Base-by-base conservation (phyloP, 805 yeast genomes). In the Grigorovia humatica region DNA sequence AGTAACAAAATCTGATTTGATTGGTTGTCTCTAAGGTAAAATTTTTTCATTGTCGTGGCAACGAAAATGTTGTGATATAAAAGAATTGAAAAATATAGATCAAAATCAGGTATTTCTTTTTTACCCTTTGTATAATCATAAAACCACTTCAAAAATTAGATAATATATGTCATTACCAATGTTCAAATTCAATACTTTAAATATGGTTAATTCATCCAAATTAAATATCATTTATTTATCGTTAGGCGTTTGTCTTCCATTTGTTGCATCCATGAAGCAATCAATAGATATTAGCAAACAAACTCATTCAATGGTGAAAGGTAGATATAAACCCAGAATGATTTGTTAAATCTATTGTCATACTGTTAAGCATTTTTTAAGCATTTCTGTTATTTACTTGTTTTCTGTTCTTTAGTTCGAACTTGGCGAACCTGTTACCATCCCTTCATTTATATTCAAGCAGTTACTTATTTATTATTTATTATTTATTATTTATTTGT, bases 301-400 rank as follows among this genome's bases (percentile, higher is more conserved):
- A 7, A 23, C 15, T 17, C 11, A 40, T 18, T 19, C 23, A 8
- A 23, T 6, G 15, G 7, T 43, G 2, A 49, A 43, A 35, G 44
- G 43, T 19, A 49, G 47, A 44, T 35, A 45, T 42, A 44, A 42
- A 43, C 51, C 51, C n/a, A 49, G 47, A 49, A 49, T 49, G 47
- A 35, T 48, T 42, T 48, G 47, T 12, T 44, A 20, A 40, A 13
- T 17, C 27, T 42, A 41, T 15, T 15, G 11, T 9, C 13, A 18
- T 42, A 41, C 18, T 43, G 13, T 43, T 15, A 9, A 11, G 19
- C 29, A 18, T 43, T 12, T 27, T 18, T 2, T 43, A 32, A 32
- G 15, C 15, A 32, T 32, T 32, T 5, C 8, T 29, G n/a, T 32
- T 29, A 30, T 30, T 46, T 19, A 19, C 11, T 35, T 23, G 13